These are phyloP conservation scores for Antitrichia curtipendula DNA, from an alignment of 225 moss, liverwort and hornwort genomes.

Conservation along the genomic window DNA sequence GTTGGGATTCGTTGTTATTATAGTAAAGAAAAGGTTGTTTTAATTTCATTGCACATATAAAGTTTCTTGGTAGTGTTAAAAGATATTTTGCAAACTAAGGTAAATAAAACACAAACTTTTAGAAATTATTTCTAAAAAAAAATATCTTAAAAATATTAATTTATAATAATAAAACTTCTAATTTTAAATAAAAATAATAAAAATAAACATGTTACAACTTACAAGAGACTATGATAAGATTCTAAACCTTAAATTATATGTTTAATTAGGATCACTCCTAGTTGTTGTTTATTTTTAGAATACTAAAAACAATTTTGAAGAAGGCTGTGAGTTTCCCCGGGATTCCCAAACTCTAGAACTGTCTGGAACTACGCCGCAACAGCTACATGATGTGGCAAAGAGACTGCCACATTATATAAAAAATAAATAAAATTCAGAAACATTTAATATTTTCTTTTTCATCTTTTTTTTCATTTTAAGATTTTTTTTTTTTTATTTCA, in stretches of 20 bases:
- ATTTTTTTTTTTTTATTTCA: no score
- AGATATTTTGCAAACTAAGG: neutral
- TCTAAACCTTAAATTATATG: neutral
- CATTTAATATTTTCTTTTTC: no score
- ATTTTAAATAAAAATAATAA: neutral
- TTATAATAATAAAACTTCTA: neutral
- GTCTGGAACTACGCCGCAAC: no score
- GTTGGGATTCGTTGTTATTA: no score
- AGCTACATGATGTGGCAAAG: no score
- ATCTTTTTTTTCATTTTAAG: no score
- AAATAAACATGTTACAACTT: neutral
- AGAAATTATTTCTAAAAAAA: rapidly evolving
- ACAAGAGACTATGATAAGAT: neutral
- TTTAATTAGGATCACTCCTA: no score
- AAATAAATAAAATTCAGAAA: no score
- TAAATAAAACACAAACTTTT: neutral
- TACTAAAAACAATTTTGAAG: rapidly evolving
- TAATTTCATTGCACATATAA: neutral
- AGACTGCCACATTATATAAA: no score
- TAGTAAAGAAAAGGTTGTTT: no score
- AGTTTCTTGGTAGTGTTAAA: neutral
- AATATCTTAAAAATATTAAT: neutral
- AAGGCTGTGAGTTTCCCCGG: no score
- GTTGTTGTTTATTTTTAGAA: neutral
- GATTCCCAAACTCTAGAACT: no score